Conservation (phyloP, 163 green algal genomes). For the Chlorella variabilis region DNA sequence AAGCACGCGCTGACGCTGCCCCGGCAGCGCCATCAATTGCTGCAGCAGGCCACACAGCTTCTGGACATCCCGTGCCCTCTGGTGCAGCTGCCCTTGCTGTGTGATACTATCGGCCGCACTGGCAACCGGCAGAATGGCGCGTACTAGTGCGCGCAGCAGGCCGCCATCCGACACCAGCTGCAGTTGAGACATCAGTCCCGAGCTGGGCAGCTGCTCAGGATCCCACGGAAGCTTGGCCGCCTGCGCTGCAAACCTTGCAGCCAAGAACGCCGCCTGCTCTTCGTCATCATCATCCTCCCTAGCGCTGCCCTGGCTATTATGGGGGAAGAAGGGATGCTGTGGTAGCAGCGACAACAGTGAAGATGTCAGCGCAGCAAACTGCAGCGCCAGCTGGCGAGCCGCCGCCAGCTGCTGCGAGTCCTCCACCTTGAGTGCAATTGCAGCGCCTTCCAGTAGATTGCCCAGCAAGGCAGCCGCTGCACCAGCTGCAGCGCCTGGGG, state of each 20-base stretch:
- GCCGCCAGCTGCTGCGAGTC: not conserved
- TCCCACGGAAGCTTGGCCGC: slow-evolving; percentile 26
- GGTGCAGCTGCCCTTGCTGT: not conserved
- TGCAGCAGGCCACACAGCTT: slow-evolving; percentile 26
- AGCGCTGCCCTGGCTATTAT: not conserved
- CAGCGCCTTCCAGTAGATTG: slow-evolving; percentile 37
- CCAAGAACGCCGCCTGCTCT: not conserved
- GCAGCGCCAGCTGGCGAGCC: not conserved
- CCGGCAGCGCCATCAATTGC: slow-evolving; percentile 40
- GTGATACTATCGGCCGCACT: not conserved
- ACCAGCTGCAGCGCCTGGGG: not conserved
- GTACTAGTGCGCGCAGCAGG: slow-evolving; percentile 29
- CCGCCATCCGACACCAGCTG: not conserved
- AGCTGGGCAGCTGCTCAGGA: slow-evolving; percentile 21
- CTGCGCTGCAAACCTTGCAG: not conserved
- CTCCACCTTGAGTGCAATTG: not conserved
- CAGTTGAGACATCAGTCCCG: slow-evolving; percentile 12
- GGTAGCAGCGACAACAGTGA: slow-evolving; percentile 37
- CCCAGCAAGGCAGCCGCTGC: slow-evolving; percentile 41
- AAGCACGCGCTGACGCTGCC: slow-evolving; percentile 51
- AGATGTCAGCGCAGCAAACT: slow-evolving; percentile 19
- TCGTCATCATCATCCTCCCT: slow-evolving; percentile 8
- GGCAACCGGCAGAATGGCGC: slow-evolving; percentile 20
- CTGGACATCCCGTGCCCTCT: not conserved
- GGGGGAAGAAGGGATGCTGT: slow-evolving; percentile 22